These are phyloP conservation scores for Avena sativa DNA, from an alignment of 176 grass and related monocot species.

Conservation along the genomic window DNA sequence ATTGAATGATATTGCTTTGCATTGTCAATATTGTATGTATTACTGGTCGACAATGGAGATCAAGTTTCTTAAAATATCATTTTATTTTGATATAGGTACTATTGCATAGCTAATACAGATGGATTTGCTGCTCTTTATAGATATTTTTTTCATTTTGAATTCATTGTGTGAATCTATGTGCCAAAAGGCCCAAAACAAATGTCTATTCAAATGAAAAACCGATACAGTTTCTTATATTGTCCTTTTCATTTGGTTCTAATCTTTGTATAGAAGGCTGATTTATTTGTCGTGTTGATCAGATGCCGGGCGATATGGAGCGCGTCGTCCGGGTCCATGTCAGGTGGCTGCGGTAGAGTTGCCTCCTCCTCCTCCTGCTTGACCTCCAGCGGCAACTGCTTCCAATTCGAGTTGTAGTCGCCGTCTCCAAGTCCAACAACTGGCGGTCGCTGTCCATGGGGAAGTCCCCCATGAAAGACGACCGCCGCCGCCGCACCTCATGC, in stretches of 20 bases:
- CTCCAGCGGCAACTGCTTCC: too few relatives aligned
- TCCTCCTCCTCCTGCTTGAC: too few relatives aligned
- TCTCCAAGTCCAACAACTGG: too few relatives aligned
- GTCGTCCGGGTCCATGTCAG: too few relatives aligned
- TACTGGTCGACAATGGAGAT: neutral
- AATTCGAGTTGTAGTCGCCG: too few relatives aligned
- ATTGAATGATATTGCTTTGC: neutral
- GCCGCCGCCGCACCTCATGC: too few relatives aligned
- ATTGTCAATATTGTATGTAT: neutral
- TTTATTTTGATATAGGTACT: neutral
- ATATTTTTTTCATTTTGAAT: neutral
- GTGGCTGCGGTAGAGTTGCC: too few relatives aligned
- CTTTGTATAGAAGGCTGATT: neutral
- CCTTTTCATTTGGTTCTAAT: neutral
- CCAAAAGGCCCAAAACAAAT: neutral
- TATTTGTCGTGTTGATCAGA: slow-evolving; percentile 11
- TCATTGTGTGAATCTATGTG: slow-evolving; percentile 11
- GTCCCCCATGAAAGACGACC: too few relatives aligned
- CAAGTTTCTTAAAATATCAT: neutral
- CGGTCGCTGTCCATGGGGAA: too few relatives aligned
- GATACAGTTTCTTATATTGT: neutral
- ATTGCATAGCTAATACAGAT: neutral
- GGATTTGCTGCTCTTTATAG: neutral
- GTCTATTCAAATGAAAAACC: neutral
- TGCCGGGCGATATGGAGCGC: neutral